Conservation (phyloP, 1,284 basidiomycete genomes). For the Cryptococcus maquisensis region DNA sequence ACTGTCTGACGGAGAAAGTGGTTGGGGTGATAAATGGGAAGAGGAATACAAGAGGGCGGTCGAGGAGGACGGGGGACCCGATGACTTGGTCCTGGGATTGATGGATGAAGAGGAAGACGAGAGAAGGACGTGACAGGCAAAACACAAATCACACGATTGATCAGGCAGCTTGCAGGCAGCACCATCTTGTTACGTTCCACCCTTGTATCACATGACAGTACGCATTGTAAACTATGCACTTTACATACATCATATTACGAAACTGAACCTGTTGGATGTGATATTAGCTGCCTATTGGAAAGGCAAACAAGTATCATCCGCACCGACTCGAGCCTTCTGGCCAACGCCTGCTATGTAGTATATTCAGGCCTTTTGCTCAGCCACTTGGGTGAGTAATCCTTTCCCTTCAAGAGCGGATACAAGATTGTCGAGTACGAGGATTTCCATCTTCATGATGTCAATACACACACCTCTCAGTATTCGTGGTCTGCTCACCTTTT, state of each 20-base stretch:
- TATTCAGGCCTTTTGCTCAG: constrained; percentile 39
- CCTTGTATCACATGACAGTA: background rate
- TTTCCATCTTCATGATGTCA: constrained; percentile 30
- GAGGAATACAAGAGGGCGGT: constrained; percentile 44
- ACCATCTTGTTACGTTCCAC: no score
- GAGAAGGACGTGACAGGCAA: constrained; percentile 27
- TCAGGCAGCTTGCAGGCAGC: no score
- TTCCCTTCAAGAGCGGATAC: constrained; percentile 41
- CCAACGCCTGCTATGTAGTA: no score
- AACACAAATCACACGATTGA: constrained; percentile 9
- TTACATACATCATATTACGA: no score
- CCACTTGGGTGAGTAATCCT: constrained; percentile 44
- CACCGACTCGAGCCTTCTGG: no score
- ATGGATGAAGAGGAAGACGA: constrained; percentile 49
- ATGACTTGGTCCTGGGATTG: constrained; percentile 45
- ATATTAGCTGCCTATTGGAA: no score
- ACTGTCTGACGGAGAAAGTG: constrained; percentile 12
- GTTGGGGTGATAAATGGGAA: constrained; percentile 43
- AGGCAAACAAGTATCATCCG: no score
- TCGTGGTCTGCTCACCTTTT: constrained; percentile 57
- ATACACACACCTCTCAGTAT: background rate
- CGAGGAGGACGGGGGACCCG: constrained; percentile 44
- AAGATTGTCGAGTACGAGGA: constrained; percentile 43
- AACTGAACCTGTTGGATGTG: no score
- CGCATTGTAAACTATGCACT: background rate